These are phyloP conservation scores for Typha latifolia DNA, from an alignment of 176 grass and related monocot genomes.

Conservation along the genomic window DNA sequence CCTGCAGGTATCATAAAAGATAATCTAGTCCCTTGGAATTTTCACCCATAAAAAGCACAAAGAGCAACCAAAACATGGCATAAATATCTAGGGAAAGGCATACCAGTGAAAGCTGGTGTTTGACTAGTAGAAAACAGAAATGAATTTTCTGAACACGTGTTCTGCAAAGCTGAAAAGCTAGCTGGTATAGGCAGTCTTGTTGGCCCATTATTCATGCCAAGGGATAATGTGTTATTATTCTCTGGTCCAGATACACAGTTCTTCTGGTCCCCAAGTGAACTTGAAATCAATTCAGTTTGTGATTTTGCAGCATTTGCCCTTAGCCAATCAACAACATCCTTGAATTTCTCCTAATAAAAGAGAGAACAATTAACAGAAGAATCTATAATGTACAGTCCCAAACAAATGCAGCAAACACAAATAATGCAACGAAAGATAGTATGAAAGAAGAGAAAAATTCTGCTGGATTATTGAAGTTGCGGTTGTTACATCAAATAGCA, in stretches of 20 bases:
- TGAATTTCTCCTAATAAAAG: slow-evolving; percentile 73
- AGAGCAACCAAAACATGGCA: not conserved
- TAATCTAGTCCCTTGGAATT: not conserved
- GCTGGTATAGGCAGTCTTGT: slow-evolving; percentile 15
- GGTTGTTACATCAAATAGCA: too few relatives aligned
- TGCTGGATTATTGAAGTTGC: too few relatives aligned
- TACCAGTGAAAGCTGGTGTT: slow-evolving; percentile 32
- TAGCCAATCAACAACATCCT: slow-evolving; percentile 97
- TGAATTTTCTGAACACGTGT: slow-evolving; percentile 28
- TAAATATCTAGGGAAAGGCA: not conserved
- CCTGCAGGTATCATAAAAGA: slow-evolving; percentile 16
- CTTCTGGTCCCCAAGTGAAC: slow-evolving; percentile 36
- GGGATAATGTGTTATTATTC: slow-evolving; percentile 28
- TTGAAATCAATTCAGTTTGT: slow-evolving; percentile 25
- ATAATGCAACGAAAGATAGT: not conserved
- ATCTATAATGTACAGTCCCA: slow-evolving; percentile 14
- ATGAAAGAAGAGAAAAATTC: not conserved
- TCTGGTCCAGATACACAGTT: slow-evolving; percentile 8
- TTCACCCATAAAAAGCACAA: not conserved
- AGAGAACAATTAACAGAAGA: slow-evolving; percentile 6
- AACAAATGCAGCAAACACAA: not conserved
- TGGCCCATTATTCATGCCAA: slow-evolving; percentile 22
- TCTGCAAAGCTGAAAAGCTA: slow-evolving; percentile 38
- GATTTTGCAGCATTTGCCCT: slow-evolving; percentile 49
- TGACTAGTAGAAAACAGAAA: slow-evolving; percentile 28